These are phyloP conservation scores for Blastocystis sp. DNA, from an alignment of 352 stramenopile genomes.

Conservation along the genomic window DNA sequence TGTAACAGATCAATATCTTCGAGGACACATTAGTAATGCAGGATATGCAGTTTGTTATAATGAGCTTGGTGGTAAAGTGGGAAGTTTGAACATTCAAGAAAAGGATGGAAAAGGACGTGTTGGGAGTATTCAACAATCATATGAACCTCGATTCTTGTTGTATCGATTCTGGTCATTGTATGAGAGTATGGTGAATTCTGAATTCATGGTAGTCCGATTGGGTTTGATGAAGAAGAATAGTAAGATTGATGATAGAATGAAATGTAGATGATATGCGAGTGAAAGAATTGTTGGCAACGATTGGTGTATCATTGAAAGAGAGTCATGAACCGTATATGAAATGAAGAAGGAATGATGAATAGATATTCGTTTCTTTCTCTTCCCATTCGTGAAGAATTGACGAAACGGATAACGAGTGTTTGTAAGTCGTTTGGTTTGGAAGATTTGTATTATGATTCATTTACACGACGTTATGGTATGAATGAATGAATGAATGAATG, in stretches of 20 bases:
- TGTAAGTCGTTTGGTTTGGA: neutral
- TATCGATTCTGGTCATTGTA: slow-evolving; percentile 50
- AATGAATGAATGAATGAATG: neutral
- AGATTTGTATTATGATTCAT: slow-evolving; percentile 39
- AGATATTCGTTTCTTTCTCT: slow-evolving; percentile 3
- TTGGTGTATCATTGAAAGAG: slow-evolving; percentile 17
- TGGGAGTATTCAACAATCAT: slow-evolving; percentile 22
- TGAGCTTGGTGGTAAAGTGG: neutral
- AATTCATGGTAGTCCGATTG: neutral
- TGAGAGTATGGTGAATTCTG: slow-evolving; percentile 40
- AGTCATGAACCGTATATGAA: slow-evolving; percentile 23
- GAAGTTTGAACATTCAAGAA: slow-evolving; percentile 2
- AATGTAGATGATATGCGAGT: neutral
- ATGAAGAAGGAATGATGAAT: neutral
- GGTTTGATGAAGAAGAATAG: neutral
- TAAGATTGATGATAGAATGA: neutral
- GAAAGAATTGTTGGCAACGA: slow-evolving; percentile 24
- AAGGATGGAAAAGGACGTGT: neutral
- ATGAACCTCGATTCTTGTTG: slow-evolving; percentile 24
- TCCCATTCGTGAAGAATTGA: neutral
- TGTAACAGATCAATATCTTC: slow-evolving; percentile 30
- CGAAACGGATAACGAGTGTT: neutral
- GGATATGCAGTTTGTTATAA: slow-evolving; percentile 26
- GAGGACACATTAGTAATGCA: neutral
- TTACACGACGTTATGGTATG: slow-evolving; percentile 26